phyloP scores from a whole-genome alignment of 2,329 filamentous ascomycete genomes.

The Fusarium guadeloupense region DNA sequence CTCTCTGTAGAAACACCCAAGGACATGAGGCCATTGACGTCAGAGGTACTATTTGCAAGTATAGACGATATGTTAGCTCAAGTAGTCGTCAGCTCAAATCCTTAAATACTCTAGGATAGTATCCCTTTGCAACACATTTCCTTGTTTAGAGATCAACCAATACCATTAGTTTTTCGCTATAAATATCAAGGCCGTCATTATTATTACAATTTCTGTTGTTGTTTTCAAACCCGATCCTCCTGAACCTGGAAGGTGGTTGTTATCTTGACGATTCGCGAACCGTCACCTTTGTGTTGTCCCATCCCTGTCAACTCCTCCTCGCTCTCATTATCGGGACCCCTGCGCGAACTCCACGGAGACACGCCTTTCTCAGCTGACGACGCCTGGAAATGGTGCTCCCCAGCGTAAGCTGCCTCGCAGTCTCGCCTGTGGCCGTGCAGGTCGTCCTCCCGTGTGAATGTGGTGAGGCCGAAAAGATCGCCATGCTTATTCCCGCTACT shows the following conservation, averaged over 20 bases:
- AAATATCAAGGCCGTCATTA: conserved; percentile 24
- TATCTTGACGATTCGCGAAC: conserved; percentile 25
- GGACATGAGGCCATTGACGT: conserved; percentile 15
- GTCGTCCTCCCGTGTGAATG: conserved; percentile 42
- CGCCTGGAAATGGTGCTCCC: conserved; percentile 27
- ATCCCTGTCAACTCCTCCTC: conserved; percentile 34
- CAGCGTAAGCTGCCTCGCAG: conserved; percentile 30
- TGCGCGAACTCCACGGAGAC: conserved; percentile 26
- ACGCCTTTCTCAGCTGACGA: conserved; percentile 21
- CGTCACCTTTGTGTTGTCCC: conserved; percentile 11
- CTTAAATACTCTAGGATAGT: conserved; percentile 6
- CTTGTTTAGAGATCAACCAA: not conserved
- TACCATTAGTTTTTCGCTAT: conserved; percentile 6
- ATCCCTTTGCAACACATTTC: not conserved
- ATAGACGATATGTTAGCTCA: not conserved
- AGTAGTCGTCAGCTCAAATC: too few relatives aligned
- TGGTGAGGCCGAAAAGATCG: conserved; percentile 43
- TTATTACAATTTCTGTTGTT: not conserved
- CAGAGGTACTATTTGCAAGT: conserved; percentile 11
- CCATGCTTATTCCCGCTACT: conserved; percentile 17
- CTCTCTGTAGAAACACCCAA: not conserved
- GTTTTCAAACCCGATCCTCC: conserved; percentile 32
- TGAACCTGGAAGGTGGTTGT: conserved; percentile 27
- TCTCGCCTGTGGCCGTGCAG: conserved; percentile 29
- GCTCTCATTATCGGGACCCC: conserved; percentile 25